Conservation (phyloP, 768 basidiomycete species). For the Daedalea quercina region DNA sequence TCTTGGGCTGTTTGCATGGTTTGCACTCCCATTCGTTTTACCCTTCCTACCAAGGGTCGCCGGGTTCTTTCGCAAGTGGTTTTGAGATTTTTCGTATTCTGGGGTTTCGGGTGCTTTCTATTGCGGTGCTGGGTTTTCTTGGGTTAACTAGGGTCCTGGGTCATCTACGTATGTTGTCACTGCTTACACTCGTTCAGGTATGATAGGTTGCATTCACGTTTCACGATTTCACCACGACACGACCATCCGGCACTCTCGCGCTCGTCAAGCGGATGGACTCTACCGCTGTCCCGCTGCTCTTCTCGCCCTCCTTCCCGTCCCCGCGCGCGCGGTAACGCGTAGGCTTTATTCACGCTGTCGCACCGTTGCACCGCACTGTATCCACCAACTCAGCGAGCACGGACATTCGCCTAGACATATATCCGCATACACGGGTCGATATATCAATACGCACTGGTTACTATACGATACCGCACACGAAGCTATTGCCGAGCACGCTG, state of each 20-base stretch:
- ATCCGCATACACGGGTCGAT: conserved; percentile 17
- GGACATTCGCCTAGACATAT: conserved; percentile 8
- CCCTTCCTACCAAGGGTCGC: conserved; percentile 42
- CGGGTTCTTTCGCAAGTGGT: conserved; percentile 38
- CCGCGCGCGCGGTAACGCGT: not conserved
- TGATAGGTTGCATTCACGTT: conserved; percentile 13
- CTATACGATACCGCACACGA: not conserved
- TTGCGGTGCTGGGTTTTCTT: conserved; percentile 6
- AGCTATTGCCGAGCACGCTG: not conserved
- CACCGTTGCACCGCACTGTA: not conserved
- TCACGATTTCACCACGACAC: not conserved
- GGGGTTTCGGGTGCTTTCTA: conserved; percentile 12
- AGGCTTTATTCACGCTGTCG: not conserved
- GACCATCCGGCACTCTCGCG: not conserved
- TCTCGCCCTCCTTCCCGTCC: not conserved
- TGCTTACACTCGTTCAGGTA: conserved; percentile 6
- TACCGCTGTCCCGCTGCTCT: not conserved
- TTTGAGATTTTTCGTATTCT: conserved; percentile 20
- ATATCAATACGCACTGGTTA: conserved; percentile 11
- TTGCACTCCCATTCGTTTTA: conserved; percentile 33
- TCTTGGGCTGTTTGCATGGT: conserved; percentile 37
- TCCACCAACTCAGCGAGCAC: too few relatives aligned
- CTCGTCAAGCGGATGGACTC: not conserved
- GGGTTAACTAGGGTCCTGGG: conserved; percentile 20
- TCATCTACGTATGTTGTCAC: conserved; percentile 18